Evolutionary conservation across 2,329 filamentous ascomycete genomes (phyloP).

Genomic region (Ascochyta rabiei): DNA sequence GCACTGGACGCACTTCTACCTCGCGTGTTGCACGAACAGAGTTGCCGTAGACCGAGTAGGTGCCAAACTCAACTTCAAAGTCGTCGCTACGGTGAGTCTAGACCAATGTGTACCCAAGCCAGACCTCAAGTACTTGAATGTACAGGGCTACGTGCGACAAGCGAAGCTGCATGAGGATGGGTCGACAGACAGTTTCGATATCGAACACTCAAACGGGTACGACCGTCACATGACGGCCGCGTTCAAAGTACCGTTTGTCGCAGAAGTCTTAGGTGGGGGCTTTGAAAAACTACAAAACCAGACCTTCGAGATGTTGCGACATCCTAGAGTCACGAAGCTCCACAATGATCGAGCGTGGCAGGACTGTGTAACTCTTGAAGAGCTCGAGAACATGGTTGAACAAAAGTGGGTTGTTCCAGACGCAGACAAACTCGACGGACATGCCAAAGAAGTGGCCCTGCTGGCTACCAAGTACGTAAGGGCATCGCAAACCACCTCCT

Average conservation of each 20-base stretch:
- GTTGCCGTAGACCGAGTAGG: slow-evolving; percentile 60
- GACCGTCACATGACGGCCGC: slow-evolving; percentile 52
- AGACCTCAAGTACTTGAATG: slow-evolving; percentile 53
- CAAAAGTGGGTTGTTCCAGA: slow-evolving; percentile 53
- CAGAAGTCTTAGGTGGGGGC: slow-evolving; percentile 79
- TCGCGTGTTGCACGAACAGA: slow-evolving; percentile 77
- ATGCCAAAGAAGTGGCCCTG: slow-evolving; percentile 40
- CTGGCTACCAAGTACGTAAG: slow-evolving; percentile 29
- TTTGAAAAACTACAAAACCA: slow-evolving; percentile 76
- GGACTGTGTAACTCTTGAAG: slow-evolving; percentile 71
- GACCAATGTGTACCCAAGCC: slow-evolving; percentile 54
- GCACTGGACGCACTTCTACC: slow-evolving; percentile 79
- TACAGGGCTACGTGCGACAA: slow-evolving; percentile 48
- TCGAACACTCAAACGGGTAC: slow-evolving; percentile 26
- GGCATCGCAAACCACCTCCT: slow-evolving; percentile 25
- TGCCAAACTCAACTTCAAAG: slow-evolving; percentile 64
- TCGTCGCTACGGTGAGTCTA: slow-evolving; percentile 64
- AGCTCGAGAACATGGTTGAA: slow-evolving; percentile 71
- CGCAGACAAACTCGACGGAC: slow-evolving; percentile 32
- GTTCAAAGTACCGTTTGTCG: slow-evolving; percentile 75
- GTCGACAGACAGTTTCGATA: slow-evolving; percentile 28
- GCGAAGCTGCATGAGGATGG: slow-evolving; percentile 30
- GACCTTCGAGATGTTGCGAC: slow-evolving; percentile 75
- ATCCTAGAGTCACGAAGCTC: slow-evolving; percentile 76
- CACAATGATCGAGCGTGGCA: slow-evolving; percentile 75